phyloP scores from a whole-genome alignment of 2,329 filamentous ascomycete species.

The Amesomyces nigricolor region DNA sequence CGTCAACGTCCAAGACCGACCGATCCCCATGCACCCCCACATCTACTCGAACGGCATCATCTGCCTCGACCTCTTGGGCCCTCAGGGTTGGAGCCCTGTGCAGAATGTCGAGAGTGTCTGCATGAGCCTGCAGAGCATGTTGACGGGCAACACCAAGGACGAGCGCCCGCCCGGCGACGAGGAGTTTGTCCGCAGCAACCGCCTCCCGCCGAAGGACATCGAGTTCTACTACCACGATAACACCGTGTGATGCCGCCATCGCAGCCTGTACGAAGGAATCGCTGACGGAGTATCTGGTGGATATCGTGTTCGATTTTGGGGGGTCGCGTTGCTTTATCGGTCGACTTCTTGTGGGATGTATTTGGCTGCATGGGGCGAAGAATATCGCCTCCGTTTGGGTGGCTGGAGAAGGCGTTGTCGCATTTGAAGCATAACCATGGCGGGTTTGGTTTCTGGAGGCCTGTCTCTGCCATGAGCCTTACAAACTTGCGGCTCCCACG shows the following conservation, averaged over 20 bases:
- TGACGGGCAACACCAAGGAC: slow-evolving; percentile 88
- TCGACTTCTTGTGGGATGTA: slow-evolving; percentile 4
- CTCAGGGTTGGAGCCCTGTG: slow-evolving; percentile 89
- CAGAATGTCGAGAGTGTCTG: slow-evolving; percentile 96
- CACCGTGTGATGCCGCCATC: slow-evolving; percentile 47
- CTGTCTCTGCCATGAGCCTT: neutral
- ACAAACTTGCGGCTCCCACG: too few relatives aligned
- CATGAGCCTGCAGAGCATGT: slow-evolving; percentile 97
- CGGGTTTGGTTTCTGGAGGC: neutral
- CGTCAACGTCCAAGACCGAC: slow-evolving; percentile 55
- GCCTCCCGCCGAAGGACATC: slow-evolving; percentile 76
- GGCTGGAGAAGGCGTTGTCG: slow-evolving; percentile 1
- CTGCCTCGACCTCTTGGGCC: slow-evolving; percentile 85
- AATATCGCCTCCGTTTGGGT: neutral
- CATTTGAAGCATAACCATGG: neutral
- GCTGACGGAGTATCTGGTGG: neutral
- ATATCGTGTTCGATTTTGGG: slow-evolving; percentile 8
- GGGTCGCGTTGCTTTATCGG: slow-evolving; percentile 21
- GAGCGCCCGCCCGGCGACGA: slow-evolving; percentile 87
- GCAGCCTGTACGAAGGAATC: too few relatives aligned
- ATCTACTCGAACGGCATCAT: slow-evolving; percentile 99
- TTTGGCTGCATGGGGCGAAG: slow-evolving; percentile 15
- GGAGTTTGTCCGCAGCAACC: slow-evolving; percentile 79
- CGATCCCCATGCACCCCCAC: slow-evolving; percentile 91
- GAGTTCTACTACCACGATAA: slow-evolving; percentile 93